Evolutionary conservation across 306 rosid species (phyloP), one percentile per base, ranked within the genome.

Genomic region (Cucumis cinereus): DNA sequence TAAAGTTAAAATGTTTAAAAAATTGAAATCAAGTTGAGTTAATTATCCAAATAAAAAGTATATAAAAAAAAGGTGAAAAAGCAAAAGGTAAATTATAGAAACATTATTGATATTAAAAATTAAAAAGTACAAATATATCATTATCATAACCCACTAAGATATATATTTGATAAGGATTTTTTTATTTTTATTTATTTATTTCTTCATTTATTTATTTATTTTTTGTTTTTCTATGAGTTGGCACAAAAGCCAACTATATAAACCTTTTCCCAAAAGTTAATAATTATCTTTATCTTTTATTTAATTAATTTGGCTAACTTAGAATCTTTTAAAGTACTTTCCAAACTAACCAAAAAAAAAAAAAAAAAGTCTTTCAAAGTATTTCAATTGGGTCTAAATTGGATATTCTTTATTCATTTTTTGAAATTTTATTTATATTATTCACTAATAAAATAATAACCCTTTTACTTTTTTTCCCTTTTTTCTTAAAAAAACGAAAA

Each of bases 291-390:
- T 40, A 6, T 40, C 73, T 20, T 66, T 66, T 38, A 38, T 36
- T 38, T 17, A 16, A 63, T 63, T 30, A 35, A 35, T 66, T 40
- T 38, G 52, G 73, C 73, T n/a, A 66, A 66, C 3, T 38, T 38
- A 1, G 72, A 66, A 66, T 66, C 69, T 62, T 62, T 62, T 62
- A 62, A 62, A 62, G 43, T 62, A 62, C 43, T 62, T 62, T 62
- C 6, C 14, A 15, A 30, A 62, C 43, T 62, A 33, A 33, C 6
- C 14, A 15, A 30, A 30, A 33, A 62, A 0, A 62, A 62, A 62
- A 62, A 6, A 35, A 17, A 61, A 61, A 61, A 7, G 22, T 33
- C 23, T 33, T 61, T 61, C 20, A 64, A 38, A 20, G 28, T n/a
- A 16, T 30, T 66, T 66, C 53, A 10, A 8, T 66, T 66, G 73